Evolutionary conservation across 371 early-diverging fungal species (phyloP), one percentile per base, ranked within the genome.

Genomic region (Fennellomyces sp.): DNA sequence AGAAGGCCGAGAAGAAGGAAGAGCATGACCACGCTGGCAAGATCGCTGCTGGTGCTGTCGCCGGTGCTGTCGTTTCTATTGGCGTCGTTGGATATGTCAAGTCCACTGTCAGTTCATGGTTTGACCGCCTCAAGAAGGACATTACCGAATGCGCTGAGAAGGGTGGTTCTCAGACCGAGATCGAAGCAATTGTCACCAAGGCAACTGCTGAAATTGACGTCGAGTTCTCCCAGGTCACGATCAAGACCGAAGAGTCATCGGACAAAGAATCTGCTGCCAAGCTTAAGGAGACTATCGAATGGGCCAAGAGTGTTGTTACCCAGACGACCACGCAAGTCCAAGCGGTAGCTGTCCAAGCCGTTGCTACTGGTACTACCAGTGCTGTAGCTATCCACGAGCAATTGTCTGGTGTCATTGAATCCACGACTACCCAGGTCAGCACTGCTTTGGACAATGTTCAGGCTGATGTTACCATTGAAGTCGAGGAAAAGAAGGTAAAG

Each of bases 131-230:
- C 1, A 66, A 62, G 11, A 30, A 63, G 12, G 72, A 72, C 52
- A 61, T 76, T 8, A 65, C 76, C 25, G 45, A 52, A 30, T 60
- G 76, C 17, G 64, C 69, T 28, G 70, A 67, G 53, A 51, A 68
- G 41, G 70, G 76, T 42, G 72, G 76, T 12, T 60, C 63, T 5
- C 36, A 39, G 13, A 36, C 52, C 12, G 76, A 75, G 17, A 75
- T 75, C 58, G 71, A 75, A 35, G 42, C 57, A 5, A 72, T 75
- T 50, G 65, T 72, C 53, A 49, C 61, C 39, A 65, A 69, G 53
- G 60, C 72, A 47, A 61, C 35, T 21, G 33, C 52, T 35, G 30
- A 23, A 6, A 55, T 62, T 10, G 39, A 55, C 17, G 25, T 10
- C n/a, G 49, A 58, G 4, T 50, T 28, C 30, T 15, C 28, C 6